Evolutionary conservation across 139 green algal genomes (phyloP).

Genomic region (Coelastrella sp.): DNA sequence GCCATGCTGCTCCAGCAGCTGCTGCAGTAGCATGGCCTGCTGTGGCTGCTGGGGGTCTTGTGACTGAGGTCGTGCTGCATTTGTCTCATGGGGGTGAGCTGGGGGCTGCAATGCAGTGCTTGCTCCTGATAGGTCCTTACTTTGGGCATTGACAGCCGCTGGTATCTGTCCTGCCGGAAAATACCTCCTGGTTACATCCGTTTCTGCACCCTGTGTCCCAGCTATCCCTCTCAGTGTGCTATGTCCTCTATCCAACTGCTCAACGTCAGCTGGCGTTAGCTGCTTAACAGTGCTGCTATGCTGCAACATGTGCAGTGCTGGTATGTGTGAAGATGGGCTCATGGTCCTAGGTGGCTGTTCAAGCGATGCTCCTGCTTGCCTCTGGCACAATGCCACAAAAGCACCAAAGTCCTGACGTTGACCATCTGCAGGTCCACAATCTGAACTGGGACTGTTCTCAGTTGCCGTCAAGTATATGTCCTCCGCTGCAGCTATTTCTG

Average conservation of each 20-base stretch:
- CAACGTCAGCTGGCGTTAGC: not conserved
- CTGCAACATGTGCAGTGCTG: not conserved
- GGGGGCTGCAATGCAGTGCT: not conserved
- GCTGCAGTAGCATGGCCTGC: not conserved
- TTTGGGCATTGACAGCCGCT: not conserved
- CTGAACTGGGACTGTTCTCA: not conserved
- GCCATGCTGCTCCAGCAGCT: constrained; percentile 29
- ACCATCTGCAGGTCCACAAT: too few relatives aligned
- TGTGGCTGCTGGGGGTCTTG: not conserved
- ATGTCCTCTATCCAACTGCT: not conserved
- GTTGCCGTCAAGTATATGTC: not conserved
- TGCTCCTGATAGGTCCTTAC: not conserved
- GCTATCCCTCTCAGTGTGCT: not conserved
- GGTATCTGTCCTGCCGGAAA: too few relatives aligned
- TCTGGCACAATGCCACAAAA: not conserved
- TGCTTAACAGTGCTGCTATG: not conserved
- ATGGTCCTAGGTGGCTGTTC: not conserved
- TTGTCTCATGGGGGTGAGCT: too few relatives aligned
- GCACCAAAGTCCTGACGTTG: too few relatives aligned
- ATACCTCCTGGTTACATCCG: too few relatives aligned
- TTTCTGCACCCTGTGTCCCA: too few relatives aligned
- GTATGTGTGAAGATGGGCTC: not conserved
- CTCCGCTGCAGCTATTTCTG: constrained; percentile 6
- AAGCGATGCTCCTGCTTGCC: not conserved
- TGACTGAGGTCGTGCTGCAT: not conserved